phyloP scores from a whole-genome alignment of 2,329 filamentous ascomycete species.

The Domatiomyces catenatus region DNA sequence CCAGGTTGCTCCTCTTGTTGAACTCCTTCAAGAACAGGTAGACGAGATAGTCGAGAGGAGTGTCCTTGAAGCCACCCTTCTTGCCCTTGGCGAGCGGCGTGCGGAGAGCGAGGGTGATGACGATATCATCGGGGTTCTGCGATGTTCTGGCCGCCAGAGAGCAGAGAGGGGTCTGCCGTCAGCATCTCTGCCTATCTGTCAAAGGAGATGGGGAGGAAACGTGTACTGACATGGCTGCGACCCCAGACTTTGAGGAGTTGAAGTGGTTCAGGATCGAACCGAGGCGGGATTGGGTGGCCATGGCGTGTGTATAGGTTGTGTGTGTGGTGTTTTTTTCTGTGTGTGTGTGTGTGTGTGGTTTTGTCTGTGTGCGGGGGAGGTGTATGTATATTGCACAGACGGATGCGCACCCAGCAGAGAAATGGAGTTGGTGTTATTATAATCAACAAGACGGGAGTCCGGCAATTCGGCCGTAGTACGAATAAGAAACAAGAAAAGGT shows the following conservation, averaged over 20 bases:
- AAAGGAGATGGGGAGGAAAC: neutral
- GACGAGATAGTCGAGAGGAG: conserved; percentile 69
- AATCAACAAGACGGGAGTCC: too few relatives aligned
- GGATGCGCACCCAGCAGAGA: too few relatives aligned
- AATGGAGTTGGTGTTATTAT: too few relatives aligned
- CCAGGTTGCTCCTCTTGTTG: conserved; percentile 55
- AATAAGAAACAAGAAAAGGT: too few relatives aligned
- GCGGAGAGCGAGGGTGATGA: conserved; percentile 82
- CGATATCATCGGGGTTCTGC: conserved; percentile 90
- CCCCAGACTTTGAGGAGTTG: conserved; percentile 52
- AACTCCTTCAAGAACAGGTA: conserved; percentile 70
- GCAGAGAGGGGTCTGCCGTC: neutral
- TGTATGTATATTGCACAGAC: neutral
- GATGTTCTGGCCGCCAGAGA: conserved; percentile 47
- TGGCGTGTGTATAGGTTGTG: conserved; percentile 22
- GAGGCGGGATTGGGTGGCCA: conserved; percentile 66
- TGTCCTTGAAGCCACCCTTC: conserved; percentile 95
- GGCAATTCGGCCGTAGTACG: too few relatives aligned
- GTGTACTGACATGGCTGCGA: conserved; percentile 58
- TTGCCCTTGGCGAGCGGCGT: conserved; percentile 76
- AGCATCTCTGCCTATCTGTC: neutral
- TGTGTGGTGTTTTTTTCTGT: too few relatives aligned
- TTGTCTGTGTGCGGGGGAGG: neutral
- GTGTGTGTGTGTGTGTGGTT: neutral
- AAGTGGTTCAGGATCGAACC: conserved; percentile 79